Evolutionary conservation across 805 yeast species (phyloP).

Genomic region (Cyberlindnera petersonii): DNA sequence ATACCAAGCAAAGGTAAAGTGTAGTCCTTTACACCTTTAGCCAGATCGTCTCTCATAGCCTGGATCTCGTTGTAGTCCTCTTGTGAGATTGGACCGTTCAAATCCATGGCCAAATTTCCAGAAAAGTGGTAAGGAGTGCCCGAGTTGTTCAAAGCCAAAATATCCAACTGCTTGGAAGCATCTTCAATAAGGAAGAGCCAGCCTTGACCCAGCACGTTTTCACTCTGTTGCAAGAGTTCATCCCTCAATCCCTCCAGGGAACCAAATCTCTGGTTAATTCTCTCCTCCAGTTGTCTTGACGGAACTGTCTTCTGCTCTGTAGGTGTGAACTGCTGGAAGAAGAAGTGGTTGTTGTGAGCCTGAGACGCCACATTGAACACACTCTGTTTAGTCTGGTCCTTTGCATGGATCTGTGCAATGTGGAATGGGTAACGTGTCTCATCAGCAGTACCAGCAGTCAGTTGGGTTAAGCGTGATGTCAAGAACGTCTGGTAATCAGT

Average conservation of each 20-base stretch:
- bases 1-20: constrained; percentile 72
- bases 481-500: constrained; percentile 66
- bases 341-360: constrained; percentile 88
- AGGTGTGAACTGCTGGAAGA: constrained; percentile 56
- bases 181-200: constrained; percentile 73
- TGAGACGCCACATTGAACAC: constrained; percentile 88
- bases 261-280: constrained; percentile 37
- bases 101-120: constrained; percentile 67
- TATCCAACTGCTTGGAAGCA: constrained; percentile 51
- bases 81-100: constrained; percentile 65
- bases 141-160: constrained; percentile 59
- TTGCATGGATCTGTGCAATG: constrained; percentile 61
- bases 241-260: constrained; percentile 23
- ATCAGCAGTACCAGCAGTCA: constrained; percentile 74
- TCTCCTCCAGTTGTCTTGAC: constrained; percentile 32
- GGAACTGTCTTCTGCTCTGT: constrained; percentile 29
- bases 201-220: constrained; percentile 52
- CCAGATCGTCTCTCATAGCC: constrained; percentile 40
- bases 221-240: constrained; percentile 16
- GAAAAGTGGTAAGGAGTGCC: constrained; percentile 75
- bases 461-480: constrained; percentile 54
- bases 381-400: constrained; percentile 59
- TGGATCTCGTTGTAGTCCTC: constrained; percentile 46
- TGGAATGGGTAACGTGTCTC: constrained; percentile 76
- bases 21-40: constrained; percentile 47